These are phyloP conservation scores for Begonia masoniana DNA, from an alignment of 306 rosid genomes.

Conservation along the genomic window DNA sequence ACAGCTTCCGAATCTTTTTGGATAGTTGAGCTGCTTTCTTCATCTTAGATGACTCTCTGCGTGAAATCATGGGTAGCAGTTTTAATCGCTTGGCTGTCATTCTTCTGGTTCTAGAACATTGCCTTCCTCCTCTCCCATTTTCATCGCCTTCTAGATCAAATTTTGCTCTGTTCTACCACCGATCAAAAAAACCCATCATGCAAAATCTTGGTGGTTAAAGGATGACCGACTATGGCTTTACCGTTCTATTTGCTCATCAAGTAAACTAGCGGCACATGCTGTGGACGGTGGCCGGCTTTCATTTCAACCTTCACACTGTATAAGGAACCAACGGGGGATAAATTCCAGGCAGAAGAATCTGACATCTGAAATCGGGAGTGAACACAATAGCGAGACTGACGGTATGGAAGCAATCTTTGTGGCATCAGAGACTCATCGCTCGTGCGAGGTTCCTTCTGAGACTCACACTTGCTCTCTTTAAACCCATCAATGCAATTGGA, in stretches of 20 bases:
- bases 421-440: slow-evolving; percentile 34
- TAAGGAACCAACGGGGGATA: slow-evolving; percentile 31
- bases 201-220: slow-evolving; percentile 56
- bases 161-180: slow-evolving; percentile 21
- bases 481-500: slow-evolving; percentile 29
- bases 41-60: slow-evolving; percentile 30
- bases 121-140: slow-evolving; percentile 14
- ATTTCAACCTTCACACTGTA: slow-evolving; percentile 62
- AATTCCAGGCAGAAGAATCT: slow-evolving; percentile 39
- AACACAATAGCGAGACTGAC: slow-evolving; percentile 60
- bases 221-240: slow-evolving; percentile 90
- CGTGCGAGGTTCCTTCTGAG: slow-evolving; percentile 1
- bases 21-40: slow-evolving; percentile 55
- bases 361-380: slow-evolving; percentile 56
- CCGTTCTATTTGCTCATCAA: slow-evolving; percentile 79
- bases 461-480: slow-evolving; percentile 25
- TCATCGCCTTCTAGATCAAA: slow-evolving; percentile 21
- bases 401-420: slow-evolving; percentile 69
- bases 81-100: slow-evolving; percentile 25
- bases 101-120: slow-evolving; percentile 20
- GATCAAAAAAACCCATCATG: slow-evolving; percentile 45
- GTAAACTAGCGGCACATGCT: slow-evolving; percentile 85
- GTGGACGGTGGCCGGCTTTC: slow-evolving; percentile 66
- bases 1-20: slow-evolving; percentile 73
- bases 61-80: slow-evolving; percentile 12